Conservation (phyloP, 768 basidiomycete genomes). For the Lactarius vividus region DNA sequence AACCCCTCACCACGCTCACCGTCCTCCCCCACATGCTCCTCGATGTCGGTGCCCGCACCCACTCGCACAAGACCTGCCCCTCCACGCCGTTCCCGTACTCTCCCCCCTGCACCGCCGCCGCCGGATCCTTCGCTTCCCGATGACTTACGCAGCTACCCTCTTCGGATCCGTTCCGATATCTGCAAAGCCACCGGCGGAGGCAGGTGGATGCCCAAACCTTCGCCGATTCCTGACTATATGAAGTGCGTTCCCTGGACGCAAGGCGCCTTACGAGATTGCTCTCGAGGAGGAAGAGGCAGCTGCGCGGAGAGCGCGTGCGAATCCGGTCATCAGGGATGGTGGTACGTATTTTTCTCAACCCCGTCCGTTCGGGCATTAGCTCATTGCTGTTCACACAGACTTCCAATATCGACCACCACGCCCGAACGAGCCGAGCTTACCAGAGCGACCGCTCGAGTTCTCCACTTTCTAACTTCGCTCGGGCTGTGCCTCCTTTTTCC, state of each 20-base stretch:
- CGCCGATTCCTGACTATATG: slow-evolving; percentile 40
- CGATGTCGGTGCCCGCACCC: slow-evolving; percentile 32
- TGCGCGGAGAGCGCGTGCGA: slow-evolving; percentile 46
- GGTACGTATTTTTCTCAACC: slow-evolving; percentile 25
- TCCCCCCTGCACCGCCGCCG: slow-evolving; percentile 34
- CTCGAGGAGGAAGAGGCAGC: slow-evolving; percentile 66
- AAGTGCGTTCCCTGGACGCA: slow-evolving; percentile 64
- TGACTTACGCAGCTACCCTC: slow-evolving; percentile 72
- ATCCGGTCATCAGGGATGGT: slow-evolving; percentile 66
- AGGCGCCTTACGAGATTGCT: slow-evolving; percentile 64
- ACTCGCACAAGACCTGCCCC: slow-evolving; percentile 12
- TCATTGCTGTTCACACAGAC: slow-evolving; percentile 34
- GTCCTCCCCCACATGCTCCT: slow-evolving; percentile 20
- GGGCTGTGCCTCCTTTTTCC: not conserved
- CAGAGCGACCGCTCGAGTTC: slow-evolving; percentile 48
- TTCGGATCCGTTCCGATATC: slow-evolving; percentile 59
- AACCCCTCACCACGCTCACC: slow-evolving; percentile 40
- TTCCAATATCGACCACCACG: slow-evolving; percentile 65
- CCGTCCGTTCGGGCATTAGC: not conserved
- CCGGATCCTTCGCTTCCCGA: slow-evolving; percentile 45
- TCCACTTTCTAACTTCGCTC: slow-evolving; percentile 56
- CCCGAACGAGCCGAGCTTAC: slow-evolving; percentile 44
- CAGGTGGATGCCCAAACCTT: slow-evolving; percentile 68
- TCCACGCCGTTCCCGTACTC: slow-evolving; percentile 35
- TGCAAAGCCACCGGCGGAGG: slow-evolving; percentile 82